Conservation (phyloP, 441 rosid genomes). For the Arabidopsis lyrata region DNA sequence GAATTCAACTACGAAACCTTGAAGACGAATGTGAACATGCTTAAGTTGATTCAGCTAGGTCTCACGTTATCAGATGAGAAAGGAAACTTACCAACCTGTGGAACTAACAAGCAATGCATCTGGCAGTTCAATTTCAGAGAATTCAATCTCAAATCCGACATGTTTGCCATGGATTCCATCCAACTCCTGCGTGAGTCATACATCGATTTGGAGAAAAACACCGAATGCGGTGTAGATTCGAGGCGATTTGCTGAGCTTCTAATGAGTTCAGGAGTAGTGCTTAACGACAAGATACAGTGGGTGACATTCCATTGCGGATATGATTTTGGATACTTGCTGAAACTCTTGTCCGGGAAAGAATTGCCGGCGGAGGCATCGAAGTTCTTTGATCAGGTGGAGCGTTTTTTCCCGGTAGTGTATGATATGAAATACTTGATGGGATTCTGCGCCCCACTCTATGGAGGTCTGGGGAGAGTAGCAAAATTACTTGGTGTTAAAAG, state of each 20-base stretch:
- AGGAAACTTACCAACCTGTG: constrained; percentile 75
- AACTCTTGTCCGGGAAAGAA: constrained; percentile 58
- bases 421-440: constrained; percentile 78
- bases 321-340: constrained; percentile 69
- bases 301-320: constrained; percentile 84
- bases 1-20: constrained; percentile 65
- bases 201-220: constrained; percentile 66
- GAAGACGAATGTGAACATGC: constrained; percentile 69
- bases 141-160: constrained; percentile 59
- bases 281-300: constrained; percentile 68
- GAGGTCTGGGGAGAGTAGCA: constrained; percentile 73
- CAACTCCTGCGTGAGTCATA: constrained; percentile 58
- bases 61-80: constrained; percentile 67
- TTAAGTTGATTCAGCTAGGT: constrained; percentile 82
- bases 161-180: constrained; percentile 65
- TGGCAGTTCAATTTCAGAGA: constrained; percentile 87
- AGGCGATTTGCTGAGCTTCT: constrained; percentile 61
- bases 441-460: constrained; percentile 64
- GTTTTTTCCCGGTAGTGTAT: constrained; percentile 63
- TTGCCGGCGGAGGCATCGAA: constrained; percentile 59
- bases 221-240: constrained; percentile 61
- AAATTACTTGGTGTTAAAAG: constrained; percentile 62
- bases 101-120: constrained; percentile 58
- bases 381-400: constrained; percentile 57
- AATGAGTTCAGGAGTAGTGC: constrained; percentile 68